Base-by-base conservation (phyloP, 2,329 filamentous ascomycete species). In the Fusarium tricinctum region DNA sequence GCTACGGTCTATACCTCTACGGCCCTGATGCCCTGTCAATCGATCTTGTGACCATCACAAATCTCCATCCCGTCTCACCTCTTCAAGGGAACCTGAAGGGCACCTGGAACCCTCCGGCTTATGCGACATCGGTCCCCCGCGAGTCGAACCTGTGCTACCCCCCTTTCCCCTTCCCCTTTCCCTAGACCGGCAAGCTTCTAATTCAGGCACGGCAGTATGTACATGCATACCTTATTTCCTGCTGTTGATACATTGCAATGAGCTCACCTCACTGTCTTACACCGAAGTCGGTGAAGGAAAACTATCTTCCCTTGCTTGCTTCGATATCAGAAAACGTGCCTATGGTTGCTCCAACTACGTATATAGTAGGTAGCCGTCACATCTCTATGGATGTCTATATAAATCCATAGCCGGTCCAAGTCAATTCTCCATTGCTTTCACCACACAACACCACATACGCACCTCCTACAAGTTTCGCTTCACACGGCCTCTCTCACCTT, bases 41-140 rank as follows among this genome's bases (percentile, higher is more conserved):
- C 51, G 71, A 73, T 73, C 71, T 74, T 73, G 71, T 73, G 71
- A 73, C 71, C 71, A 64, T 64, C 42, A 63, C 52, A 59, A 68
- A 57, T 65, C 70, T 73, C 60, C 69, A 71, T 73, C 68, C 48
- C 56, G 68, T 66, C 63, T 71, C 68, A 61, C 69, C 46, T 62
- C 68, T 30, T 14, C n/a, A n/a, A 35, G 44, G 35, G 57, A 56
- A 66, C 54, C 49, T 14, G 22, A n/a, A 35, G 44, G 35, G 57
- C 53, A 66, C 54, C 49, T 38, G 35, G 63, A 68, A 63, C 44
- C 69, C 62, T 50, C 62, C 47, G 56, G 53, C 44, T 57, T 56
- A 68, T 73, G 71, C 71, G 71, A 73, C 71, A 73, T 73, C 68
- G 71, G 66, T 46, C 50, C 66, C 59, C 62, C 45, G 65, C 47